These are phyloP conservation scores for Calendula officinalis DNA, from an alignment of 129 eudicot species.

Conservation along the genomic window DNA sequence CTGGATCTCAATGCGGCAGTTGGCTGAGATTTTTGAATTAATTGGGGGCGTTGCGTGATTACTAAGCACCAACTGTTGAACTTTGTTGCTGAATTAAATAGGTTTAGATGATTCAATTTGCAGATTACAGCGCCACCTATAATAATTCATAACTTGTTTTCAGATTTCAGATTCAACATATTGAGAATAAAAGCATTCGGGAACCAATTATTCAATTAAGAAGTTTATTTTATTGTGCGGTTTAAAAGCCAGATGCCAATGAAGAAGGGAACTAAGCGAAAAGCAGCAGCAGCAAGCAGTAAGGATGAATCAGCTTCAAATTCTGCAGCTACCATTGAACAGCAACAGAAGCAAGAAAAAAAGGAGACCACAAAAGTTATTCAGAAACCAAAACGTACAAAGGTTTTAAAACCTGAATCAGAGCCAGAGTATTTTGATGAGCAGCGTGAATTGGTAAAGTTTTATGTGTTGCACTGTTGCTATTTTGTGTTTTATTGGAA, in stretches of 20 bases:
- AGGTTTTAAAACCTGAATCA: slow-evolving; percentile 42
- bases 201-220: too few species aligned
- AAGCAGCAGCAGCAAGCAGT: slow-evolving; percentile 37
- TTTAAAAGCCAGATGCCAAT: slow-evolving; percentile 27
- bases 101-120: too few species aligned
- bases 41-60: too few species aligned
- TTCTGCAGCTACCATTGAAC: slow-evolving; percentile 12
- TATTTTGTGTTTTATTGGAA: not conserved
- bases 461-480: not conserved
- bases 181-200: too few species aligned
- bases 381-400: slow-evolving; percentile 41
- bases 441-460: slow-evolving; percentile 74
- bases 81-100: too few species aligned
- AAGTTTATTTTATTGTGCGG: too few species aligned
- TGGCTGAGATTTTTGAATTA: too few species aligned
- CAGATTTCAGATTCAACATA: too few species aligned
- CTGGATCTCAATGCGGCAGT: too few species aligned
- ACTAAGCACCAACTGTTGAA: too few species aligned
- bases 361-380: slow-evolving; percentile 27
- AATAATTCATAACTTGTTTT: too few species aligned
- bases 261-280: slow-evolving; percentile 77
- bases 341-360: slow-evolving; percentile 17
- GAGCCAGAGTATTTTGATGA: slow-evolving; percentile 79
- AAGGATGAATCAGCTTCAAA: slow-evolving; percentile 26
- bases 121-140: too few species aligned